Percentiles rank a stretch among this genome's conserved stretches.
phyloP scores from a whole-genome alignment of 2,329 filamentous ascomycete species.

The Corniculantispora saksenae region DNA sequence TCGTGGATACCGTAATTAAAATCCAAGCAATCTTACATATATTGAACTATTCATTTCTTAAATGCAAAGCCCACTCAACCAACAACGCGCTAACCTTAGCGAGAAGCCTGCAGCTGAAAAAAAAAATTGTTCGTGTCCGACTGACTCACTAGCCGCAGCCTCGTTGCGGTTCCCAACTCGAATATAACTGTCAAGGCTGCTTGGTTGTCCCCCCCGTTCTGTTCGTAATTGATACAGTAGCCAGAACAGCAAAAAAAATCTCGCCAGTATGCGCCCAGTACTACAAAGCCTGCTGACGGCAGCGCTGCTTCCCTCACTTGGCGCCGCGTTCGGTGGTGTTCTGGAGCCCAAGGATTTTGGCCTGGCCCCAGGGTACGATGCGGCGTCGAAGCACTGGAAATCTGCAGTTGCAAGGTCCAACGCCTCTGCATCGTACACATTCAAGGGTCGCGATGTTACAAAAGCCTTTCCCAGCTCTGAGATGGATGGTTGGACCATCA shows the following conservation, averaged over 20 bases:
- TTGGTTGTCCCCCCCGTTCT: no score
- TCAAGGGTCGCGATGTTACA: constrained; percentile 6
- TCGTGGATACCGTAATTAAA: no score
- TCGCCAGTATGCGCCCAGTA: not conserved
- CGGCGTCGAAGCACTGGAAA: not conserved
- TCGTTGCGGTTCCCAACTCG: not conserved
- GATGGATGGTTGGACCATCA: constrained; percentile 15
- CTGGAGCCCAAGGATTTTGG: not conserved
- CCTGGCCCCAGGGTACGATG: not conserved
- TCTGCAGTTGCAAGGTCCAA: not conserved
- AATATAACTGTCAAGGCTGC: no score
- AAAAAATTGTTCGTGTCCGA: not conserved
- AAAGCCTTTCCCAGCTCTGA: constrained; percentile 2
- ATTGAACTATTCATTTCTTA: no score
- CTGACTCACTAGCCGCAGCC: not conserved
- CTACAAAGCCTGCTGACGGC: not conserved
- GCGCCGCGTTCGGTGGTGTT: not conserved
- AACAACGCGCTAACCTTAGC: no score
- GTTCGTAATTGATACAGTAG: no score
- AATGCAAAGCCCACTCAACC: no score
- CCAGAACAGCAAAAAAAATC: not conserved
- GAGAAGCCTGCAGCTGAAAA: not conserved
- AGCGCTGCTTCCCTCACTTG: not conserved
- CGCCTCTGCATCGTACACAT: not conserved
- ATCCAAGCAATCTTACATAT: no score